Evolutionary conservation across 2,329 filamentous ascomycete genomes (phyloP), one percentile per base, ranked within the genome.

Genomic region (Monascus ruber): DNA sequence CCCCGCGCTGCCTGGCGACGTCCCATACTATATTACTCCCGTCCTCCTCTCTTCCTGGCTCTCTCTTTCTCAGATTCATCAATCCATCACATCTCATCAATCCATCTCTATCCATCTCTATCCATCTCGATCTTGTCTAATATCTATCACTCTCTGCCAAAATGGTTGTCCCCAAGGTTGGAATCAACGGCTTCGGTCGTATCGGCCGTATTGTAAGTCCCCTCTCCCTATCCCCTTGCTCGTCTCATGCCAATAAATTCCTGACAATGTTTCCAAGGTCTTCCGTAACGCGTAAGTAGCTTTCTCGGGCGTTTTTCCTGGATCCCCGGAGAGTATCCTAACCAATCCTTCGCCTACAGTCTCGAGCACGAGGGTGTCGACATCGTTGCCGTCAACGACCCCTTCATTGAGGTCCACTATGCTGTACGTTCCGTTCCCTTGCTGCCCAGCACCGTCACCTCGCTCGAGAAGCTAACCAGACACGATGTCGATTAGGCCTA

Each of bases 121-220:
- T 34, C 9, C 26, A 34, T 11, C 9, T 24, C 24, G 27, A 31
- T 27, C 24, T 28, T 6, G 25, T 26, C 17, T 31, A 25, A 29
- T 25, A 34, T 24, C 31, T 33, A 34, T 29, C 28, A 6, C 28
- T 29, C 28, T 29, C 2, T 29, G 27, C 50, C 51, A 62, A 52
- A 45, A 62, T 62, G 59, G 57, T 56, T 38, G 6, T 24, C 41
- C 52, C 57, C 43, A 55, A 60, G 57, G 85, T 93, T 66, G 87
- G 87, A 70, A 95, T 94, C 83, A 96, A 95, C 83, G 89, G 91
- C 71, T 98, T 98, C 77, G 91, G 91, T 75, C 88, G 91, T 72
- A 98, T 98, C 72, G 91, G 91, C 64, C 85, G 91, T 70, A 95
- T 98, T 69, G 79, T 71, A 59, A 60, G 67, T 67, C 32, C 24